phyloP scores from a whole-genome alignment of 225 moss, liverwort and hornwort species.

The Straminergon stramineum region DNA sequence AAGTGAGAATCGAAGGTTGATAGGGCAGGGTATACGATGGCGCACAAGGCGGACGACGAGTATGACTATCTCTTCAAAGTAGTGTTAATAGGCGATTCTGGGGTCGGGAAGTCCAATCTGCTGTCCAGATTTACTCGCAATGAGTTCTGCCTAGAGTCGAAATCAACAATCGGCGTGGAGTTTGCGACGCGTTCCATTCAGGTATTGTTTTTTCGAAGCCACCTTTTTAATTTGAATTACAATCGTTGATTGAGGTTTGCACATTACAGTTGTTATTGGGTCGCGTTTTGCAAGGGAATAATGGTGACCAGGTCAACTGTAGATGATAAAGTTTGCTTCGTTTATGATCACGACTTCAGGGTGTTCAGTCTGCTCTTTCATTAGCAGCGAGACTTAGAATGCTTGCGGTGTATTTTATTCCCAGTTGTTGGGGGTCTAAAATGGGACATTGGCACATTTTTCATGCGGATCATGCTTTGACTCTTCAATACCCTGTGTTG shows the following conservation, averaged over 20 bases:
- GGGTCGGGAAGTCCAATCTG: conserved; percentile 93
- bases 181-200: conserved; percentile 78
- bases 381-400: neutral
- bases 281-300: neutral
- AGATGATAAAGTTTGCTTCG: neutral
- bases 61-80: conserved; percentile 93
- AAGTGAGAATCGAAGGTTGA: neutral
- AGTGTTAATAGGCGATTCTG: conserved; percentile 87
- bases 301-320: neutral
- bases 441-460: neutral
- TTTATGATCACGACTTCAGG: neutral
- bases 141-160: conserved; percentile 92
- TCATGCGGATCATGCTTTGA: neutral
- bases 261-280: neutral
- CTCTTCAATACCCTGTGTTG: neutral
- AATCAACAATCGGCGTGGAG: conserved; percentile 94
- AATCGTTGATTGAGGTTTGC: conserved; percentile 1
- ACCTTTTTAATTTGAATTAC: neutral
- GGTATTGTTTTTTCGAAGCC: neutral
- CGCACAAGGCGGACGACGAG: conserved; percentile 84
- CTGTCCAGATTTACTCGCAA: conserved; percentile 94
- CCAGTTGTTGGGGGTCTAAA: neutral
- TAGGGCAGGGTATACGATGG: conserved; percentile 38
- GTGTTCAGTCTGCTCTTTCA: neutral
- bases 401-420: neutral